Conservation (phyloP, 1,284 basidiomycete genomes). For the Kwoniella shivajii region DNA sequence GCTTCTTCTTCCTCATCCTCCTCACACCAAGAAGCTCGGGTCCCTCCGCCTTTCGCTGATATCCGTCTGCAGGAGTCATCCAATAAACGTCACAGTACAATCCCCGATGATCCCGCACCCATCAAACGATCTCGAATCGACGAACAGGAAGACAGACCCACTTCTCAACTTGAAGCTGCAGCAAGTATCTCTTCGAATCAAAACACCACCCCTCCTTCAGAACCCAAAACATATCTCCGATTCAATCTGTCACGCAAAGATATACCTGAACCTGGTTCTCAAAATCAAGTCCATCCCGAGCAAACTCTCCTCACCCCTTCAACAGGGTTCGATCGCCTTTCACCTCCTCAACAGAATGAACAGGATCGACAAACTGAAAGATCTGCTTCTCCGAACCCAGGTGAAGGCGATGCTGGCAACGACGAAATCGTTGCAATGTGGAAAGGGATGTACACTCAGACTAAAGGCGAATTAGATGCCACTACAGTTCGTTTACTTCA, state of each 20-base stretch:
- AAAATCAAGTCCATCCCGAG: neutral
- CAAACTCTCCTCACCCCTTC: neutral
- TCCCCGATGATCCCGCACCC: neutral
- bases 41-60: too few species aligned
- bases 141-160: too few species aligned
- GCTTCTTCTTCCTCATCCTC: too few species aligned
- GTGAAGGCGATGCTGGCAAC: neutral
- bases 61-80: too few species aligned
- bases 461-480: slow-evolving; percentile 1
- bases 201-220: neutral
- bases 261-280: neutral
- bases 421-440: neutral
- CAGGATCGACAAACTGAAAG: too few species aligned
- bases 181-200: neutral
- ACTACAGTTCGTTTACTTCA: neutral
- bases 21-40: neutral
- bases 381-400: too few species aligned
- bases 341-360: neutral
- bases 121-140: neutral
- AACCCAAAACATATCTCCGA: neutral
- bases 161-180: too few species aligned
- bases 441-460: slow-evolving; percentile 5
- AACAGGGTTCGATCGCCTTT: neutral
- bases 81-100: neutral
- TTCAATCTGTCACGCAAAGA: neutral